phyloP scores from a whole-genome alignment of 176 grass and related monocot species.

The Carex kokanica region DNA sequence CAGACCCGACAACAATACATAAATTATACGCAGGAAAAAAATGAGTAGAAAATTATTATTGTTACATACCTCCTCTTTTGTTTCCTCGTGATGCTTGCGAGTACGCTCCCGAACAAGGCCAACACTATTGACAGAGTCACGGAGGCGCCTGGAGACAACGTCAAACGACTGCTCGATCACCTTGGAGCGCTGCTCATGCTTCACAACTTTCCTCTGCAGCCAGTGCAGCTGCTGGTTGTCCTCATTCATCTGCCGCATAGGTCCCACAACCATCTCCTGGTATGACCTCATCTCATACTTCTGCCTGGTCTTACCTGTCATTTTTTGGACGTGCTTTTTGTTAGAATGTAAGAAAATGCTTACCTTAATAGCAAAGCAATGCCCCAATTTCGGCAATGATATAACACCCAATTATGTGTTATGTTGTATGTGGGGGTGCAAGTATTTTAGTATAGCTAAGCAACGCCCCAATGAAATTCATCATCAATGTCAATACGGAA shows the following conservation, averaged over 20 bases:
- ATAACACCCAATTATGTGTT: not conserved
- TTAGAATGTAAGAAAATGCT: slow-evolving; percentile 11
- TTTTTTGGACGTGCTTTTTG: not conserved
- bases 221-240: slow-evolving; percentile 71
- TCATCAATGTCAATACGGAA: not conserved
- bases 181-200: slow-evolving; percentile 50
- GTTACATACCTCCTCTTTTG: slow-evolving; percentile 63
- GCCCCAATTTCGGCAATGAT: not conserved
- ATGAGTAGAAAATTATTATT: not conserved
- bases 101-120: slow-evolving; percentile 47
- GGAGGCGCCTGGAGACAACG: slow-evolving; percentile 42
- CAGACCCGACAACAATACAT: not conserved
- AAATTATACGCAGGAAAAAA: not conserved
- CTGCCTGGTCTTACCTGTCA: slow-evolving; percentile 59
- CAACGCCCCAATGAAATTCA: too few relatives aligned
- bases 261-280: slow-evolving; percentile 79
- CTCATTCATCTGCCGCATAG: slow-evolving; percentile 82
- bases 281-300: slow-evolving; percentile 83
- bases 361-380: slow-evolving; percentile 9
- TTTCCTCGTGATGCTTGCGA: slow-evolving; percentile 56
- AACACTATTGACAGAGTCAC: slow-evolving; percentile 46
- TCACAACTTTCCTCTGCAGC: slow-evolving; percentile 59
- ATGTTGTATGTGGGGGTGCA: not conserved
- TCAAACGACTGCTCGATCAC: slow-evolving; percentile 51
- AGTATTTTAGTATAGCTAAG: too few relatives aligned